phyloP scores from a whole-genome alignment of 2,329 filamentous ascomycete species.

The Huntiella bhutanensis region DNA sequence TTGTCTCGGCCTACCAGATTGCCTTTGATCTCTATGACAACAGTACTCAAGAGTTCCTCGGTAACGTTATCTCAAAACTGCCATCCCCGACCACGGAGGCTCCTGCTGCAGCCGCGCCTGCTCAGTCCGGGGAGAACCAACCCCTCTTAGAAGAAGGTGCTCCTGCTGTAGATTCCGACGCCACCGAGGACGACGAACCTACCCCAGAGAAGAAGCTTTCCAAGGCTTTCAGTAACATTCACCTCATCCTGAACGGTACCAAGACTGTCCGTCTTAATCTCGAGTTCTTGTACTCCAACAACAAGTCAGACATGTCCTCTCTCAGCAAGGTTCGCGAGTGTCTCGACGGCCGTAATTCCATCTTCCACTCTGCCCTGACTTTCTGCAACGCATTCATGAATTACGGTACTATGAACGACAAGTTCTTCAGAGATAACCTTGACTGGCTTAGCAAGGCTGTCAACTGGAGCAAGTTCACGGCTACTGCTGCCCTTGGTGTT shows the following conservation, averaged over 20 bases:
- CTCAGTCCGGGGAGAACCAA: slow-evolving; percentile 26
- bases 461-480: slow-evolving; percentile 99
- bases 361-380: slow-evolving; percentile 93
- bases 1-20: slow-evolving; percentile 86
- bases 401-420: slow-evolving; percentile 91
- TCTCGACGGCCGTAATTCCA: slow-evolving; percentile 86
- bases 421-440: slow-evolving; percentile 94
- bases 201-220: slow-evolving; percentile 31
- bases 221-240: slow-evolving; percentile 43
- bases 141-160: slow-evolving; percentile 31
- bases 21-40: slow-evolving; percentile 98
- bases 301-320: slow-evolving; percentile 78
- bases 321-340: slow-evolving; percentile 94
- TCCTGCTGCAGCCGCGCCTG: slow-evolving; percentile 25
- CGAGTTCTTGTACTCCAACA: slow-evolving; percentile 91
- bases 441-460: slow-evolving; percentile 97
- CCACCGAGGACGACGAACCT: slow-evolving; percentile 31
- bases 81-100: slow-evolving; percentile 30
- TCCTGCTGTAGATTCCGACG: background rate
- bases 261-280: slow-evolving; percentile 90
- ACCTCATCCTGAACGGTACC: slow-evolving; percentile 61
- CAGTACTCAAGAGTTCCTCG: slow-evolving; percentile 88
- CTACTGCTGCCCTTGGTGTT: slow-evolving; percentile 85
- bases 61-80: slow-evolving; percentile 69
- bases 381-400: slow-evolving; percentile 99